Evolutionary conservation across 441 rosid species (phyloP).

Genomic region (Pelargonium citronellum): DNA sequence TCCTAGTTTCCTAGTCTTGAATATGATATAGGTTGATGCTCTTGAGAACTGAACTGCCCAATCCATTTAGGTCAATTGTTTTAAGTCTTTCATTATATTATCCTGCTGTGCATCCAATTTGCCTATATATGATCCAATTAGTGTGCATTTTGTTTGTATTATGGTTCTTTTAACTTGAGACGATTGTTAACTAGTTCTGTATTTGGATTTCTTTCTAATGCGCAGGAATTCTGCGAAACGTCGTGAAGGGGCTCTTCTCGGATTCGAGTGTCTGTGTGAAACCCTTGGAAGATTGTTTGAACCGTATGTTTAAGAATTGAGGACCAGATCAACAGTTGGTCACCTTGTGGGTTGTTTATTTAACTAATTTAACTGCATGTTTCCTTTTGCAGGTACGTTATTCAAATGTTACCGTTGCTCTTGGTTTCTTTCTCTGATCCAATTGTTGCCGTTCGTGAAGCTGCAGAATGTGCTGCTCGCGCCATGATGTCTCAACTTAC

Average conservation of each 20-base stretch:
- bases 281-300: constrained; percentile 91
- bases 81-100: background rate
- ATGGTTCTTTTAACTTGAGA: background rate
- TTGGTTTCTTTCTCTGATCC: constrained; percentile 98
- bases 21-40: background rate
- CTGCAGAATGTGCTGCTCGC: constrained; percentile 98
- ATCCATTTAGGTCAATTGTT: background rate
- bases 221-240: constrained; percentile 80
- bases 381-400: constrained; percentile 62
- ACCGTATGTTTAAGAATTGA: constrained; percentile 54
- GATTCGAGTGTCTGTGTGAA: constrained; percentile 98
- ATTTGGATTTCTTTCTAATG: constrained; percentile 21
- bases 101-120: background rate
- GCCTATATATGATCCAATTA: background rate
- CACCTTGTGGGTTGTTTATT: background rate
- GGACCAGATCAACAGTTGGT: background rate
- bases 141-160: background rate
- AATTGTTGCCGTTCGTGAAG: constrained; percentile 98
- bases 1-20: background rate
- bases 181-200: background rate
- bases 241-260: constrained; percentile 96
- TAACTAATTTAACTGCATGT: background rate
- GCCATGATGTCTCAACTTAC: constrained; percentile 99
- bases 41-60: background rate
- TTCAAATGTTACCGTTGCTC: constrained; percentile 88